Base-by-base conservation (phyloP, 306 rosid genomes). In the Vigna reflexopilosa region DNA sequence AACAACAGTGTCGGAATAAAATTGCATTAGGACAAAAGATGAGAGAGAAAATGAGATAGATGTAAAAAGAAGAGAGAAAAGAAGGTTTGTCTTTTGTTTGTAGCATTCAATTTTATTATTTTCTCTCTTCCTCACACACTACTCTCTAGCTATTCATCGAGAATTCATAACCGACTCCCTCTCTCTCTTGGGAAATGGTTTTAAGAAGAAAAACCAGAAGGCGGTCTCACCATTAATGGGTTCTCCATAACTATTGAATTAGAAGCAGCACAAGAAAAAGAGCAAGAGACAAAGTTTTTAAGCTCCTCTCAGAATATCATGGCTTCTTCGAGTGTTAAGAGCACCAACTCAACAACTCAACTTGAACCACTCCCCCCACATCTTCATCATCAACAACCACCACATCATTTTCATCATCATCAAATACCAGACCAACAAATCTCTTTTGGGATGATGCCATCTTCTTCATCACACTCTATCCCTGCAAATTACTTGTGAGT, bases 401-500 rank as follows among this genome's bases (percentile, higher is more conserved):
- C 17, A 34, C 68, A 62, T 62, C 68, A 62, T 62, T 62, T 62
- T 1, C 85, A 42, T 9, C 79, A 47, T 14, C 83, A 78, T 52
- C 90, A 86, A 12, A 63, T 65, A 47, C 89, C 86, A 13, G 90
- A 85, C 26, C 77, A 90, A 28, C 92, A 86, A 67, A 73, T 83
- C 52, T 85, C 91, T 36, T 95, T 88, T 55, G 96, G 88, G 65
- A 88, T 87, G 86, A 85, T 87, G 80, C 98, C 91, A 51, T 82
- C 93, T 65, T 83, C 96, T 67, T 84, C 94, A 26, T 57, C 65
- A 5, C 83, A 91, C 48, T 73, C 85, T 57, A 71, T 93, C 40
- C 88, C 97, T 9, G 91, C 83, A 71, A 89, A 91, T 86, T 91
- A 83, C 87, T 64, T 91, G 98, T 95, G 84, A 87, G 85, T 76